Conservation (phyloP, 257 asterid genomes). For the Linaria vulgaris region DNA sequence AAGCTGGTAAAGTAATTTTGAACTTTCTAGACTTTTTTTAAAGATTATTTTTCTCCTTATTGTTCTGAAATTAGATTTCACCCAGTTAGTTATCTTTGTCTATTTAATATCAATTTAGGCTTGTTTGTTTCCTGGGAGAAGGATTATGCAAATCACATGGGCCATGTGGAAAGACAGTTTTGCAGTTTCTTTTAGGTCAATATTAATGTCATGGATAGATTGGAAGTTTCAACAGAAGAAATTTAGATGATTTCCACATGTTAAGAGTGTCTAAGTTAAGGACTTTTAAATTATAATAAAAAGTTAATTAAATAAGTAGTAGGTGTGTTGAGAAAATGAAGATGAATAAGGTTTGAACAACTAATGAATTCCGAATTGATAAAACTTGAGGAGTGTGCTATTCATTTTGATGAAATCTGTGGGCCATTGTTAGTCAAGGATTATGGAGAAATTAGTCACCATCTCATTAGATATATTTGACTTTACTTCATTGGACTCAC, state of each 20-base stretch:
- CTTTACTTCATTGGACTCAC: neutral
- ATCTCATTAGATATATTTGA: neutral
- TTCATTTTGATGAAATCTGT: neutral
- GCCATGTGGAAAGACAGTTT: neutral
- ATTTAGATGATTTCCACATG: no score
- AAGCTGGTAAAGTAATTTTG: neutral
- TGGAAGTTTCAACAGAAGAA: no score
- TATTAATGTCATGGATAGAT: neutral
- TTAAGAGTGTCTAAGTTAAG: no score
- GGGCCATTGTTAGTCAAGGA: neutral
- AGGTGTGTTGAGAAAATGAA: neutral
- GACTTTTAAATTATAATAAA: no score
- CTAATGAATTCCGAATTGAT: neutral
- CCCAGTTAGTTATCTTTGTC: neutral
- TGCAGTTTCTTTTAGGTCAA: neutral
- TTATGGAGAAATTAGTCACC: neutral
- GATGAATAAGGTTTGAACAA: neutral
- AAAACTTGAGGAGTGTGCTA: neutral
- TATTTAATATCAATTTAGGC: neutral
- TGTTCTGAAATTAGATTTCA: conserved; percentile 9
- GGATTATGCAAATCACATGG: neutral
- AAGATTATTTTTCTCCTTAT: neutral
- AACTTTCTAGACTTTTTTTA: conserved; percentile 7
- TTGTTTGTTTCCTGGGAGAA: no score
- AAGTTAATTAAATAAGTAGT: no score